phyloP scores from a whole-genome alignment of 2,329 filamentous ascomycete genomes.

The Paracorniculantispora psalliotae region DNA sequence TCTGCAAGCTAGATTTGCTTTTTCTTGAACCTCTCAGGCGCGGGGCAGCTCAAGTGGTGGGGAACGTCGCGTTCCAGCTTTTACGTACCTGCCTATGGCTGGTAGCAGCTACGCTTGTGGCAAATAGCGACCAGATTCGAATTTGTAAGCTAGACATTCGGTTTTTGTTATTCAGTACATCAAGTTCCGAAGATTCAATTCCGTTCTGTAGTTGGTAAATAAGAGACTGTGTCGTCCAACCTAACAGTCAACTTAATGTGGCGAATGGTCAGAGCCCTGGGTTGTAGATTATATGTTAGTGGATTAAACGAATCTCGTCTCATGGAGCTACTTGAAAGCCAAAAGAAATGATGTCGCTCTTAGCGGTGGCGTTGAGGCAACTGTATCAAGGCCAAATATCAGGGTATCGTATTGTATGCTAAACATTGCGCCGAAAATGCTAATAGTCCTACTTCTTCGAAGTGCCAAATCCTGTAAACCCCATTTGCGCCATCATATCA shows the following conservation, averaged over 20 bases:
- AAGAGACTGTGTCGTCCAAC: neutral
- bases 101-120: neutral
- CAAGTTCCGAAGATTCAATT: neutral
- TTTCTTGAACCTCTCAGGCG: neutral
- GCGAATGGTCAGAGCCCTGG: too few relatives aligned
- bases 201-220: too few relatives aligned
- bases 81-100: neutral
- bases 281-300: too few relatives aligned
- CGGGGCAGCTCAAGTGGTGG: slow-evolving; percentile 3
- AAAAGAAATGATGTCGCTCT: too few relatives aligned
- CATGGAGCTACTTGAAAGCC: too few relatives aligned
- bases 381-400: neutral
- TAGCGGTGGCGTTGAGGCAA: too few relatives aligned
- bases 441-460: slow-evolving; percentile 42
- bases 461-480: slow-evolving; percentile 58
- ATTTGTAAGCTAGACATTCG: neutral
- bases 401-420: slow-evolving; percentile 11
- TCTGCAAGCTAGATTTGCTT: neutral
- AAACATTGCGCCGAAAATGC: slow-evolving; percentile 6
- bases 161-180: neutral
- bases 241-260: neutral
- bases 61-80: neutral
- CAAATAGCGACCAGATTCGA: neutral
- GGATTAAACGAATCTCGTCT: too few relatives aligned
- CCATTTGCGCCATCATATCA: slow-evolving; percentile 65